Conservation (phyloP, 2,329 filamentous ascomycete genomes). For the Verticillium tricorpus region DNA sequence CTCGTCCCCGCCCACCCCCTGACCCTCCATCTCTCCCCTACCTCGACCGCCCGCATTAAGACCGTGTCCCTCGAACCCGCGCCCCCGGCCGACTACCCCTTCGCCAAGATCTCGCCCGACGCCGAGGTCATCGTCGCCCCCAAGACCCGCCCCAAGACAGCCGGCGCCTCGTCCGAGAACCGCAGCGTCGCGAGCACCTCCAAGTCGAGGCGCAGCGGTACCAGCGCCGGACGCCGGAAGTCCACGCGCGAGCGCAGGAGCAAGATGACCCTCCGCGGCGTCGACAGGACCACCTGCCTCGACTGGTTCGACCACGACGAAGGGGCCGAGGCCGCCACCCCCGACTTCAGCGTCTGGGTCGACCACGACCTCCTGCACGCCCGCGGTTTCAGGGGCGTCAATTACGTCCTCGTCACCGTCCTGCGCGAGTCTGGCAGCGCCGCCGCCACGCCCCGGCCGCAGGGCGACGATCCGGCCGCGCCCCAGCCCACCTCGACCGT, state of each 20-base stretch:
- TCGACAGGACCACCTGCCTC: slow-evolving; percentile 64
- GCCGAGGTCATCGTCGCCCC: slow-evolving; percentile 97
- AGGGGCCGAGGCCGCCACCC: slow-evolving; percentile 34
- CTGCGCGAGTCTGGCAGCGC: slow-evolving; percentile 5
- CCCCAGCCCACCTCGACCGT: slow-evolving; percentile 36
- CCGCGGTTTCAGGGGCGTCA: slow-evolving; percentile 69
- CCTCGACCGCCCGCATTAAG: slow-evolving; percentile 88
- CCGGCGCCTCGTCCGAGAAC: slow-evolving; percentile 65
- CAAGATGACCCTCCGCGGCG: slow-evolving; percentile 71
- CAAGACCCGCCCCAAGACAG: slow-evolving; percentile 72
- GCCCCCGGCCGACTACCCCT: slow-evolving; percentile 62
- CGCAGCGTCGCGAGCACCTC: slow-evolving; percentile 77
- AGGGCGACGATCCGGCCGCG: not conserved
- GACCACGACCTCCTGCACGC: slow-evolving; percentile 71
- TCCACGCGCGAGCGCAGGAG: slow-evolving; percentile 56
- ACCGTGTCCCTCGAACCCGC: slow-evolving; percentile 79
- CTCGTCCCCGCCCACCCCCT: slow-evolving; percentile 66
- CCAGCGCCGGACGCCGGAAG: slow-evolving; percentile 32
- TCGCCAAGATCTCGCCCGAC: slow-evolving; percentile 89
- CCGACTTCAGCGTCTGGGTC: slow-evolving; percentile 74
- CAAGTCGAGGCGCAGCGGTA: slow-evolving; percentile 70
- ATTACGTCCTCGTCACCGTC: slow-evolving; percentile 62
- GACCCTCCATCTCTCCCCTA: slow-evolving; percentile 89
- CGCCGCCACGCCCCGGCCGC: not conserved
- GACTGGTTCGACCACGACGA: slow-evolving; percentile 72